These are phyloP conservation scores for Micractinium sp. DNA, from an alignment of 139 green algal species.

Conservation along the genomic window DNA sequence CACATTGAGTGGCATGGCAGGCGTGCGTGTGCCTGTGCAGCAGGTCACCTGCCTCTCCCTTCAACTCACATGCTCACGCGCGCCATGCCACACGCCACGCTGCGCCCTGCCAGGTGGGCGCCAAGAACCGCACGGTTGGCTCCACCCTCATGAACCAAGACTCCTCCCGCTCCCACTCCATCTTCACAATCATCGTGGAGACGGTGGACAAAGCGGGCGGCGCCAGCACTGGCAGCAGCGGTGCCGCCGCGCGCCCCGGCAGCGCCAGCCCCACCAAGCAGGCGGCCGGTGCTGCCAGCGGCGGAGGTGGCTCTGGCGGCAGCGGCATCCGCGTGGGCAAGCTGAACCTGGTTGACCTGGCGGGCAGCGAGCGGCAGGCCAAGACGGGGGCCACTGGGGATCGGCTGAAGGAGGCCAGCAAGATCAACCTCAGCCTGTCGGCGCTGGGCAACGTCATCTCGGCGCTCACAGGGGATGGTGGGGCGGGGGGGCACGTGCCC, in stretches of 20 bases:
- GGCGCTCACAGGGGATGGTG: slow-evolving; percentile 78
- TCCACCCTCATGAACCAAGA: slow-evolving; percentile 93
- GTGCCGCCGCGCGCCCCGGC: too few relatives aligned
- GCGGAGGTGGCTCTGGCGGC: neutral
- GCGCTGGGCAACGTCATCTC: slow-evolving; percentile 93
- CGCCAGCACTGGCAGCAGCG: neutral
- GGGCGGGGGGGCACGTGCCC: slow-evolving; percentile 91
- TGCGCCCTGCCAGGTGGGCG: slow-evolving; percentile 66
- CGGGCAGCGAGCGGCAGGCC: slow-evolving; percentile 86
- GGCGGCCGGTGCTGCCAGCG: neutral
- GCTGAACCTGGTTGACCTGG: slow-evolving; percentile 92
- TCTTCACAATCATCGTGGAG: slow-evolving; percentile 97
- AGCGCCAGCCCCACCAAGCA: neutral
- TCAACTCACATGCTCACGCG: neutral
- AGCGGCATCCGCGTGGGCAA: slow-evolving; percentile 41
- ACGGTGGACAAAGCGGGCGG: slow-evolving; percentile 65
- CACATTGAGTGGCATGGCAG: neutral
- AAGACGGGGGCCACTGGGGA: slow-evolving; percentile 70
- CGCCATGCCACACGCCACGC: neutral
- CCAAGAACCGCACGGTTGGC: slow-evolving; percentile 76
- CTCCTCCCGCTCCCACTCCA: slow-evolving; percentile 91
- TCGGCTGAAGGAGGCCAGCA: slow-evolving; percentile 84
- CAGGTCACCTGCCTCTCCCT: neutral
- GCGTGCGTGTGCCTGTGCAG: neutral
- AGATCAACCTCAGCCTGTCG: slow-evolving; percentile 96